A percentile compares a stretch with the other conserved stretches of the same genome.
These are phyloP conservation scores for Tolypocladium sp. DNA, from an alignment of 2,329 filamentous ascomycete species.

Conservation along the genomic window DNA sequence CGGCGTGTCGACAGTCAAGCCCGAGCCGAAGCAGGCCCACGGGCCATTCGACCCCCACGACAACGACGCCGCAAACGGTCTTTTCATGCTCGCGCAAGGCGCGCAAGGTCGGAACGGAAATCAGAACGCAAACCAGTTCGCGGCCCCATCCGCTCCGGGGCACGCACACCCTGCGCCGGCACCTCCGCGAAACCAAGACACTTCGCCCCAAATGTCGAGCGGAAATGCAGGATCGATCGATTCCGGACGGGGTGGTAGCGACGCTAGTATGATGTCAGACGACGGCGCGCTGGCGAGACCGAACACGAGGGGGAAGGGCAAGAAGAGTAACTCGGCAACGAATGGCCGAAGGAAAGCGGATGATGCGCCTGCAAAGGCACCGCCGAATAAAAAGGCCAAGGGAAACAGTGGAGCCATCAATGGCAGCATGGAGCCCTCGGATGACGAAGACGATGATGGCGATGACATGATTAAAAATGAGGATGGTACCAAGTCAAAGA, in stretches of 20 bases:
- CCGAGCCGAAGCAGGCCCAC: slow-evolving; percentile 39
- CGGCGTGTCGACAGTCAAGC: slow-evolving; percentile 29
- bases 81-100: slow-evolving; percentile 76
- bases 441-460: slow-evolving; percentile 44
- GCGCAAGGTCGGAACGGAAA: slow-evolving; percentile 59
- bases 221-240: slow-evolving; percentile 36
- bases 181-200: slow-evolving; percentile 25
- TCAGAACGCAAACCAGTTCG: slow-evolving; percentile 40
- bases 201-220: slow-evolving; percentile 41
- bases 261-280: slow-evolving; percentile 64
- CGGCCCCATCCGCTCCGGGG: slow-evolving; percentile 33
- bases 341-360: slow-evolving; percentile 77
- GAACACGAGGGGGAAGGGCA: slow-evolving; percentile 56
- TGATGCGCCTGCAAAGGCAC: slow-evolving; percentile 49
- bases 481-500: slow-evolving; percentile 60
- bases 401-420: slow-evolving; percentile 12
- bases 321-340: slow-evolving; percentile 47
- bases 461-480: slow-evolving; percentile 40
- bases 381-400: slow-evolving; percentile 64
- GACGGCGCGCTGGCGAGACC: slow-evolving; percentile 62
- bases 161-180: slow-evolving; percentile 38
- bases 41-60: slow-evolving; percentile 82
- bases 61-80: slow-evolving; percentile 88
- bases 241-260: slow-evolving; percentile 51
- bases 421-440: slow-evolving; percentile 32